Evolutionary conservation across 352 stramenopile species (phyloP).

Genomic region (Pelagophyceae sp.): DNA sequence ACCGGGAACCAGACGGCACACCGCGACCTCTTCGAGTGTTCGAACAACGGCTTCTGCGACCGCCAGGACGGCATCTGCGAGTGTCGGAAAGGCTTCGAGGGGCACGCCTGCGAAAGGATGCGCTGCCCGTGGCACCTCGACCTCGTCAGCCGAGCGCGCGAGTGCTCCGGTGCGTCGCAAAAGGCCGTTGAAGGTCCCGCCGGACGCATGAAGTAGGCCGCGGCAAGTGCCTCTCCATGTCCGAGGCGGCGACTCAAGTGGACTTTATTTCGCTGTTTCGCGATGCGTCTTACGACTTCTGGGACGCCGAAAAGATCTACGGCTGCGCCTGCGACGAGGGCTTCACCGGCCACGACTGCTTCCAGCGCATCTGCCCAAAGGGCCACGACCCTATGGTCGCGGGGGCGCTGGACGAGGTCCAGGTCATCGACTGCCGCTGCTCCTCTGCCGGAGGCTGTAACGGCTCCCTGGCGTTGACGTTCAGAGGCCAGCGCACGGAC

Average conservation of each 20-base stretch:
- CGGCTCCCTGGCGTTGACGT: slow-evolving; percentile 12
- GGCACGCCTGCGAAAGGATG: slow-evolving; percentile 59
- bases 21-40: slow-evolving; percentile 68
- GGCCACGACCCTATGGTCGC: slow-evolving; percentile 48
- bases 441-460: slow-evolving; percentile 33
- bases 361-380: slow-evolving; percentile 57
- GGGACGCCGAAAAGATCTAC: slow-evolving; percentile 56
- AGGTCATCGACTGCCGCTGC: slow-evolving; percentile 39
- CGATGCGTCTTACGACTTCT: slow-evolving; percentile 44
- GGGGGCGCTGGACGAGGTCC: slow-evolving; percentile 22
- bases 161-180: too few species aligned
- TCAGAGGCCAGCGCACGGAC: slow-evolving; percentile 17
- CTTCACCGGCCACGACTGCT: slow-evolving; percentile 70
- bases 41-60: slow-evolving; percentile 69
- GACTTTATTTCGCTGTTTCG: slow-evolving; percentile 45
- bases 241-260: slow-evolving; percentile 29
- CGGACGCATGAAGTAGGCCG: too few species aligned
- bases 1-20: slow-evolving; percentile 37
- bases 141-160: slow-evolving; percentile 26
- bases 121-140: slow-evolving; percentile 34
- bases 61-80: slow-evolving; percentile 55
- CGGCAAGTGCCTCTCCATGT: slow-evolving; percentile 42
- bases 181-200: slow-evolving; percentile 53
- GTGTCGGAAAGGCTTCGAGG: slow-evolving; percentile 73
- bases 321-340: slow-evolving; percentile 73